phyloP scores from a whole-genome alignment of 1,284 basidiomycete genomes.

The Puccinia horiana region DNA sequence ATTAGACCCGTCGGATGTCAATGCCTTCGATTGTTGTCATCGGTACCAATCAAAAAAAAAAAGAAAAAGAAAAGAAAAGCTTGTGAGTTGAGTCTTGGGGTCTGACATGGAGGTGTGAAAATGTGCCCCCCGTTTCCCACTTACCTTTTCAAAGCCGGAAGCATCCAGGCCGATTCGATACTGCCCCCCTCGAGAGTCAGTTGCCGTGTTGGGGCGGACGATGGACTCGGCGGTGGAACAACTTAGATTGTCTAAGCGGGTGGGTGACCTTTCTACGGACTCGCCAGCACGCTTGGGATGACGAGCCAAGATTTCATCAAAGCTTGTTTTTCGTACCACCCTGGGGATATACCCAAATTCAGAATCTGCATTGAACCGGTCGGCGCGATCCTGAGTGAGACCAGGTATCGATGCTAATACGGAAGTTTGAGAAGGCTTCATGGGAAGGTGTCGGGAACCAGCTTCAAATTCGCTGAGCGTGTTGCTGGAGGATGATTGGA shows the following conservation, averaged over 20 bases:
- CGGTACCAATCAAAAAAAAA: not conserved
- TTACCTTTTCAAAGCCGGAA: not conserved
- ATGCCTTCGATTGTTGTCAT: not conserved
- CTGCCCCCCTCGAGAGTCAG: not conserved
- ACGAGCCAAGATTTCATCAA: slow-evolving; percentile 45
- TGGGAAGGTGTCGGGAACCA: slow-evolving; percentile 29
- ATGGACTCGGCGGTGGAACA: not conserved
- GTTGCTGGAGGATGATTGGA: slow-evolving; percentile 2
- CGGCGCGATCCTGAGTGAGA: slow-evolving; percentile 37
- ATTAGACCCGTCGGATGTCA: not conserved
- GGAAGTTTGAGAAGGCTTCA: slow-evolving; percentile 36
- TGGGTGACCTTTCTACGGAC: not conserved
- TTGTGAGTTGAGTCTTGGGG: too few relatives aligned
- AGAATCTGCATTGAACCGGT: slow-evolving; percentile 35
- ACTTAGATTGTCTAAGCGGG: not conserved
- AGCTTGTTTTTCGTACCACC: slow-evolving; percentile 46
- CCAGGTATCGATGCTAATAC: slow-evolving; percentile 30
- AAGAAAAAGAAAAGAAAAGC: not conserved
- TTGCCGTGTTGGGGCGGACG: slow-evolving; percentile 34
- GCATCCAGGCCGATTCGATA: slow-evolving; percentile 14
- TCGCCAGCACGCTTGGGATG: slow-evolving; percentile 10
- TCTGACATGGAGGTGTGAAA: not conserved
- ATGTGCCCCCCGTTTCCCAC: not conserved
- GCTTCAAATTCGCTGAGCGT: slow-evolving; percentile 17
- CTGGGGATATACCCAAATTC: slow-evolving; percentile 47